Percentiles rank a stretch among this genome's conserved stretches.
Conservation (phyloP, 805 yeast species). For the Cyberlindnera bimundalis region DNA sequence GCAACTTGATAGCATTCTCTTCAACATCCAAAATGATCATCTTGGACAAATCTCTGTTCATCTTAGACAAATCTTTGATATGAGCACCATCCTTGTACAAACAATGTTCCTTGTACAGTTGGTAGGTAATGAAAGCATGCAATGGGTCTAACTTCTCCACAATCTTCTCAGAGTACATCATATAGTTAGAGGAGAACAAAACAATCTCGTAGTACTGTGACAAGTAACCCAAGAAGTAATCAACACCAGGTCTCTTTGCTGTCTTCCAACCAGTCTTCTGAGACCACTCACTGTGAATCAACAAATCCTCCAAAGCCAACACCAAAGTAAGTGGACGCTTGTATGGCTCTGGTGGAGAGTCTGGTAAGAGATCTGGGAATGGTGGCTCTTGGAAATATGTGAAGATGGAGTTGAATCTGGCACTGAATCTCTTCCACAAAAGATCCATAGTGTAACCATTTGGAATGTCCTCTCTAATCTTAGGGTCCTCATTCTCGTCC, state of each 20-base stretch:
- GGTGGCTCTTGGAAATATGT: conserved; percentile 91
- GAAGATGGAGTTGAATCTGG: conserved; percentile 71
- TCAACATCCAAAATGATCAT: conserved; percentile 77
- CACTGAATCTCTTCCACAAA: conserved; percentile 65
- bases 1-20: conserved; percentile 67
- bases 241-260: conserved; percentile 98
- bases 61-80: conserved; percentile 82
- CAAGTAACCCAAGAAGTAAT: conserved; percentile 90
- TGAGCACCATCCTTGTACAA: conserved; percentile 79
- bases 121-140: conserved; percentile 83
- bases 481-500: conserved; percentile 73
- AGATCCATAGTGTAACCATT: conserved; percentile 67
- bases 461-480: conserved; percentile 47
- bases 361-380: conserved; percentile 89
- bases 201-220: conserved; percentile 97
- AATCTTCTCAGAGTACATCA: conserved; percentile 79
- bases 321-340: conserved; percentile 91
- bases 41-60: conserved; percentile 88
- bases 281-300: conserved; percentile 91
- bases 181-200: conserved; percentile 78
- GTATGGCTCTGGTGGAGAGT: conserved; percentile 85
- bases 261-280: conserved; percentile 95
- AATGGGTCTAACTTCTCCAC: conserved; percentile 90
- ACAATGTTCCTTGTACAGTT: conserved; percentile 88
- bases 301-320: conserved; percentile 80